phyloP scores from a whole-genome alignment of 768 basidiomycete genomes.

The Suillus variegatus region DNA sequence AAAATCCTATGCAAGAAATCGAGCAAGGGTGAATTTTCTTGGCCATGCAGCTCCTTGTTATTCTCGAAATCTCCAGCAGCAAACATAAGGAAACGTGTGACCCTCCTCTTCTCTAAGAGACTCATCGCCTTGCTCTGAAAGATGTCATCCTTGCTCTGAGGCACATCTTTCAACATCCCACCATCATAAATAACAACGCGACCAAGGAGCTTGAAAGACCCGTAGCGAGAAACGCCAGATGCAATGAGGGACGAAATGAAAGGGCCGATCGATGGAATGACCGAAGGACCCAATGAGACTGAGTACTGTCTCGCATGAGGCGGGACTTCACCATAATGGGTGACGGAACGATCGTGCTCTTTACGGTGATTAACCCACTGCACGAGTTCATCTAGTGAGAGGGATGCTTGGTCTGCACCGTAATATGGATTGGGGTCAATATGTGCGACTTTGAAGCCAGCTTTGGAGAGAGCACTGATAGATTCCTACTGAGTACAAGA shows the following conservation, averaged over 20 bases:
- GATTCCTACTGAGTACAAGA: constrained; percentile 1
- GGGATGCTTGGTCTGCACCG: constrained; percentile 77
- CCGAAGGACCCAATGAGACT: constrained; percentile 78
- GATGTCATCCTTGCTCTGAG: constrained; percentile 88
- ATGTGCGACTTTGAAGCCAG: constrained; percentile 86
- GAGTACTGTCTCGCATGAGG: constrained; percentile 76
- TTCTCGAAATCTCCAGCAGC: constrained; percentile 75
- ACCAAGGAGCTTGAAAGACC: constrained; percentile 85
- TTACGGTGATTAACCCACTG: constrained; percentile 58
- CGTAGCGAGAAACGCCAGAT: constrained; percentile 88
- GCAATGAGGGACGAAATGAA: constrained; percentile 76
- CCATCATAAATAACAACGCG: constrained; percentile 62
- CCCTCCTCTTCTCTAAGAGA: constrained; percentile 81
- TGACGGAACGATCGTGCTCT: constrained; percentile 28
- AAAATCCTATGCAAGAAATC: constrained; percentile 69
- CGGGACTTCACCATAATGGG: constrained; percentile 44
- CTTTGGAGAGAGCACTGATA: constrained; percentile 81
- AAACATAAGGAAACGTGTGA: constrained; percentile 92
- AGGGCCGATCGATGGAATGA: constrained; percentile 79
- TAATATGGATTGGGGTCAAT: constrained; percentile 86
- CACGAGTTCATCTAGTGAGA: constrained; percentile 79
- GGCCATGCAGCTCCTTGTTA: constrained; percentile 56
- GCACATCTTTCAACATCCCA: constrained; percentile 60
- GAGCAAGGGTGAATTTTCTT: constrained; percentile 56
- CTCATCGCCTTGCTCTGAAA: constrained; percentile 82